Evolutionary conservation across 2,329 filamentous ascomycete species (phyloP).

Genomic region (Clonostachys chloroleuca): DNA sequence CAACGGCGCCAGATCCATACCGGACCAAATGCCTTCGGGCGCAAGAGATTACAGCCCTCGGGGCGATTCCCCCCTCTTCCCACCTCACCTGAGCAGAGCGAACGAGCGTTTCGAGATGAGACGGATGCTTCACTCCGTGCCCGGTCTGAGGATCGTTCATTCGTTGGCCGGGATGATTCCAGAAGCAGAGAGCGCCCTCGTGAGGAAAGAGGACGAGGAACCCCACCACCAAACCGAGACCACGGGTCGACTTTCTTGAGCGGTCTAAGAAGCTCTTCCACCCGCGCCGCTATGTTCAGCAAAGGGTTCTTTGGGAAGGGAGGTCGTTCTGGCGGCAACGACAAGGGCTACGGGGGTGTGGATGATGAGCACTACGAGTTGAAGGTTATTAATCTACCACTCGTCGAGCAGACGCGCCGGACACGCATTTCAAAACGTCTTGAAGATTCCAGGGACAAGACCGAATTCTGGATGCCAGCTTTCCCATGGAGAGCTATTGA

Average conservation of each 20-base stretch:
- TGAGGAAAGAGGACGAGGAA: not conserved
- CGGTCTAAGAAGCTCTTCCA: slow-evolving; percentile 68
- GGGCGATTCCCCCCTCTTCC: slow-evolving; percentile 35
- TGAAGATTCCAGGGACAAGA: slow-evolving; percentile 87
- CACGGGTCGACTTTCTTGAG: slow-evolving; percentile 64
- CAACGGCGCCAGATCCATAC: slow-evolving; percentile 14
- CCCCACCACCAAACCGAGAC: slow-evolving; percentile 51
- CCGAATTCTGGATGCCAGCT: slow-evolving; percentile 97
- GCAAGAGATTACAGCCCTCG: slow-evolving; percentile 17
- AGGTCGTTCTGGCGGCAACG: slow-evolving; percentile 48
- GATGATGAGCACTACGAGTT: slow-evolving; percentile 82
- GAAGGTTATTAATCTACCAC: slow-evolving; percentile 78
- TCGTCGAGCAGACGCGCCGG: slow-evolving; percentile 84
- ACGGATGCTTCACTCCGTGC: slow-evolving; percentile 63
- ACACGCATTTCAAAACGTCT: slow-evolving; percentile 89
- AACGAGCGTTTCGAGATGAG: slow-evolving; percentile 64
- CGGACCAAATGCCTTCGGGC: slow-evolving; percentile 9
- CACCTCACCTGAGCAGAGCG: slow-evolving; percentile 60
- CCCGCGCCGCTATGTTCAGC: slow-evolving; percentile 73
- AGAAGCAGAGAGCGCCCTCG: slow-evolving; percentile 27
- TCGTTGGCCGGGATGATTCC: slow-evolving; percentile 34
- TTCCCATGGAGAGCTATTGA: slow-evolving; percentile 95
- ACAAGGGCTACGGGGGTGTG: slow-evolving; percentile 29
- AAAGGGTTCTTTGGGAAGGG: slow-evolving; percentile 81
- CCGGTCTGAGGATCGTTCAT: slow-evolving; percentile 66